phyloP scores from a whole-genome alignment of 345 rosid species.

The Brassica carinata region DNA sequence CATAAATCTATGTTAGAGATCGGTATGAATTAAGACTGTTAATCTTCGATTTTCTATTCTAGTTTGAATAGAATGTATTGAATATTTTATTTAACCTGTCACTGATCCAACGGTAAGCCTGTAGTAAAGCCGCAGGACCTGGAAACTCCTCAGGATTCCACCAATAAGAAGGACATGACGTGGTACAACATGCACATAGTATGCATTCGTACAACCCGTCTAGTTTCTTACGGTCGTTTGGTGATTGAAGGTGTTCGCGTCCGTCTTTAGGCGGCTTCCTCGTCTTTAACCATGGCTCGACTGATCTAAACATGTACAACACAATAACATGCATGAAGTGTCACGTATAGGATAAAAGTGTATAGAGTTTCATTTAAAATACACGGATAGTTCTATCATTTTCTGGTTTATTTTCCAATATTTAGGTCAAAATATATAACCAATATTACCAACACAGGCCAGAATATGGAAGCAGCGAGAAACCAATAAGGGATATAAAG shows the following conservation, averaged over 20 bases:
- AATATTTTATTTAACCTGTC: conserved; percentile 41
- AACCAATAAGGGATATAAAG: background rate
- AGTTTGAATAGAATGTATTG: background rate
- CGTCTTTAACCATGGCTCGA: conserved; percentile 78
- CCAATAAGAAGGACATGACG: conserved; percentile 72
- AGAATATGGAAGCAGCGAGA: background rate
- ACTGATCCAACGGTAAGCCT: conserved; percentile 62
- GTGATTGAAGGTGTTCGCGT: conserved; percentile 56
- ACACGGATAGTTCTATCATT: too few relatives aligned
- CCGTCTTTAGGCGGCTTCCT: conserved; percentile 44
- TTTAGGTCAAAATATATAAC: background rate
- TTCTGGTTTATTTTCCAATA: too few relatives aligned
- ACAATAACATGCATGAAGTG: background rate
- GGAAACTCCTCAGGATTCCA: conserved; percentile 74
- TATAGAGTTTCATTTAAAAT: too few relatives aligned
- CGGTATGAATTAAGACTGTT: background rate
- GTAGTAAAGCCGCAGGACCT: conserved; percentile 69
- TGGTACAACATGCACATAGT: conserved; percentile 68
- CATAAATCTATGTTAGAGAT: background rate
- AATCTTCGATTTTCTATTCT: background rate
- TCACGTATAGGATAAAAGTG: too few relatives aligned
- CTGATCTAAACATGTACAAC: conserved; percentile 33
- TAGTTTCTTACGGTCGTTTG: conserved; percentile 54
- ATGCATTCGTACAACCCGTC: conserved; percentile 78
- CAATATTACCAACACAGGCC: background rate